Conservation (phyloP, 1,284 basidiomycete species). For the Heterobasidion occidentale region DNA sequence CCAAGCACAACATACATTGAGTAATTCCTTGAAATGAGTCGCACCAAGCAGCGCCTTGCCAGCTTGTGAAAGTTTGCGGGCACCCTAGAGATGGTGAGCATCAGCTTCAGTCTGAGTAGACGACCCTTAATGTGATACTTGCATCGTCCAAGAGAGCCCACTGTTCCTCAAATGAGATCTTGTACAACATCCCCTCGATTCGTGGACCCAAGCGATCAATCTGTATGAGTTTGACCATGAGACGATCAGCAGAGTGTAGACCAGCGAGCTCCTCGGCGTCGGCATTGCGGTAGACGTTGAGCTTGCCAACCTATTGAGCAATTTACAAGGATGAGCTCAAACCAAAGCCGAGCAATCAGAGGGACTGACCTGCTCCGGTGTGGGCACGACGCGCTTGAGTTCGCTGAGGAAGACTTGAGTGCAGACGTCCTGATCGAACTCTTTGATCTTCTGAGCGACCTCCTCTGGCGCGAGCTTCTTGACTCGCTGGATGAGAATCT, state of each 20-base stretch:
- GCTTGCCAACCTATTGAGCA: slow-evolving; percentile 67
- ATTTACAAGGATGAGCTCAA: slow-evolving; percentile 2
- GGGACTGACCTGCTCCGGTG: slow-evolving; percentile 72
- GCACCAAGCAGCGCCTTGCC: slow-evolving; percentile 72
- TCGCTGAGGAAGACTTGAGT: slow-evolving; percentile 84
- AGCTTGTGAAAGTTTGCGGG: slow-evolving; percentile 75
- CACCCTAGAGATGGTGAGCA: slow-evolving; percentile 41
- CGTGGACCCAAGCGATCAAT: slow-evolving; percentile 89
- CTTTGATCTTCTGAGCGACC: slow-evolving; percentile 74
- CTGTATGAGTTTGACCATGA: slow-evolving; percentile 96
- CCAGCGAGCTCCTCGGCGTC: slow-evolving; percentile 83
- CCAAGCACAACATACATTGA: slow-evolving; percentile 48
- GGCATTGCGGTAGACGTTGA: slow-evolving; percentile 85
- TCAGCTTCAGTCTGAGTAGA: not conserved
- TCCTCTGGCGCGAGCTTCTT: slow-evolving; percentile 80
- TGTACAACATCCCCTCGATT: slow-evolving; percentile 92
- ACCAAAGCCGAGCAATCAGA: slow-evolving; percentile 6
- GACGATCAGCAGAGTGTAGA: slow-evolving; percentile 89
- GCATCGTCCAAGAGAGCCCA: slow-evolving; percentile 70
- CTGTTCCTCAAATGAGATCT: slow-evolving; percentile 78
- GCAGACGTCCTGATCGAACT: slow-evolving; percentile 82
- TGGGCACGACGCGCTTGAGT: slow-evolving; percentile 78
- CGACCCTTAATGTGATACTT: slow-evolving; percentile 12
- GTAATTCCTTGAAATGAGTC: slow-evolving; percentile 78
- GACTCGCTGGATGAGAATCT: slow-evolving; percentile 85